phyloP scores from a whole-genome alignment of 176 grass and related monocot genomes.

The Oryza punctata region DNA sequence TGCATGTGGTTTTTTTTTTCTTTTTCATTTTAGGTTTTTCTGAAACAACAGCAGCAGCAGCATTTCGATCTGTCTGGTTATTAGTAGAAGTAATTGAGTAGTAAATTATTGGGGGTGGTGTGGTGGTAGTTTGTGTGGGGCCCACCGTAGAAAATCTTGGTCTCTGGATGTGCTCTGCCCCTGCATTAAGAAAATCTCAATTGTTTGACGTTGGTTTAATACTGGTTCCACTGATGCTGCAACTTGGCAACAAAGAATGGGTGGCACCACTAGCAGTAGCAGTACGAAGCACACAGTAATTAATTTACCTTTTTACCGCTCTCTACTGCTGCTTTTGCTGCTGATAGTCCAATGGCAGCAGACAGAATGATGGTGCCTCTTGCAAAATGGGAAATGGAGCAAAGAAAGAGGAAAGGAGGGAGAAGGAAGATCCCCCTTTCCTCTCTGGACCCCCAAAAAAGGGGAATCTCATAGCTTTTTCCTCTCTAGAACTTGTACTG shows the following conservation, averaged over 20 bases:
- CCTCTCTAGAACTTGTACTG: slow-evolving; percentile 62
- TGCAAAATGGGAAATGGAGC: not conserved
- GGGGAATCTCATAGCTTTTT: slow-evolving; percentile 43
- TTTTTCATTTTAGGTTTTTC: not conserved
- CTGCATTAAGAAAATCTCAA: not conserved
- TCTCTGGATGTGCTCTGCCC: slow-evolving; percentile 12
- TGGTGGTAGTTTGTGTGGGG: not conserved
- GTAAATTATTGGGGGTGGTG: not conserved
- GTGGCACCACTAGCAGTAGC: not conserved
- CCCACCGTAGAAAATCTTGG: not conserved
- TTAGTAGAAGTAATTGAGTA: not conserved
- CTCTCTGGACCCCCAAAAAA: slow-evolving; percentile 34
- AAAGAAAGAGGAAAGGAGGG: slow-evolving; percentile 17
- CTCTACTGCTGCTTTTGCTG: not conserved
- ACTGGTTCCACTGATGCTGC: not conserved
- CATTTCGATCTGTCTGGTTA: not conserved
- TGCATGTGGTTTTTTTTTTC: not conserved
- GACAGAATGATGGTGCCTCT: slow-evolving; percentile 42
- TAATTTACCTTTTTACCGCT: slow-evolving; percentile 7
- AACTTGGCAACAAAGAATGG: slow-evolving; percentile 6
- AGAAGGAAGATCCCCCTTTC: slow-evolving; percentile 36
- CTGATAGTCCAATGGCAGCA: not conserved
- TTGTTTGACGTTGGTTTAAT: slow-evolving; percentile 20
- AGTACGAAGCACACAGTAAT: not conserved
- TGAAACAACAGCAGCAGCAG: not conserved